Evolutionary conservation across 2,329 filamentous ascomycete species (phyloP).

Genomic region (Clonostachys sp.): DNA sequence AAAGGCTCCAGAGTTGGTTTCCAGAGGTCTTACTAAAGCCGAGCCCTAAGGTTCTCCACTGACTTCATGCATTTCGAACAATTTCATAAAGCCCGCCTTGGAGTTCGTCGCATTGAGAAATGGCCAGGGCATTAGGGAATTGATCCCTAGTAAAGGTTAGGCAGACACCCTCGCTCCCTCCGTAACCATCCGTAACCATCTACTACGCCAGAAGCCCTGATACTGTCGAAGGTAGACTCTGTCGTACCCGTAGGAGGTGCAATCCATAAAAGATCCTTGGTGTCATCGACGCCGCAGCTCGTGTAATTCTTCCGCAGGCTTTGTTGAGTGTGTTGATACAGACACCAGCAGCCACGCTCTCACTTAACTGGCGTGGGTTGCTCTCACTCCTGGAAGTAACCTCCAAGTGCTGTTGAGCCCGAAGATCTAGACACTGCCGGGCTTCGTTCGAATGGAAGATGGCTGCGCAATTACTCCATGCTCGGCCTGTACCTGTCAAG

Average conservation of each 20-base stretch:
- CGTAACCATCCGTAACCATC: conserved; percentile 20
- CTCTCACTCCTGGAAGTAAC: background rate
- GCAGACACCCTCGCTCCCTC: conserved; percentile 32
- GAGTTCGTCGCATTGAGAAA: conserved; percentile 23
- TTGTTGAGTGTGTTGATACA: background rate
- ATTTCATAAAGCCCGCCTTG: background rate
- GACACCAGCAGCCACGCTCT: background rate
- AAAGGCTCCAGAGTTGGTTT: background rate
- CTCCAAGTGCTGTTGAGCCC: background rate
- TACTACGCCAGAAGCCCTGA: conserved; percentile 6
- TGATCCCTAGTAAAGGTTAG: conserved; percentile 37
- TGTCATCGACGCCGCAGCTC: background rate
- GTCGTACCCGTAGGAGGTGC: conserved; percentile 37
- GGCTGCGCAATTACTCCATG: background rate
- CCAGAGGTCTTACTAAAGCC: background rate
- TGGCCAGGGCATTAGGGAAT: conserved; percentile 30
- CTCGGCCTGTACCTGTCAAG: background rate
- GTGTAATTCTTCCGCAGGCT: background rate
- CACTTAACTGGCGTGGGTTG: background rate
- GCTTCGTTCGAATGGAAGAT: background rate
- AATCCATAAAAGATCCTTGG: conserved; percentile 30
- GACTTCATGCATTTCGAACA: background rate
- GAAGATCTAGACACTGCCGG: background rate
- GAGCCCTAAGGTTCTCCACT: background rate
- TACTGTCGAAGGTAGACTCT: conserved; percentile 25